Evolutionary conservation across 441 rosid genomes (phyloP).

Genomic region (Kokia cookei): DNA sequence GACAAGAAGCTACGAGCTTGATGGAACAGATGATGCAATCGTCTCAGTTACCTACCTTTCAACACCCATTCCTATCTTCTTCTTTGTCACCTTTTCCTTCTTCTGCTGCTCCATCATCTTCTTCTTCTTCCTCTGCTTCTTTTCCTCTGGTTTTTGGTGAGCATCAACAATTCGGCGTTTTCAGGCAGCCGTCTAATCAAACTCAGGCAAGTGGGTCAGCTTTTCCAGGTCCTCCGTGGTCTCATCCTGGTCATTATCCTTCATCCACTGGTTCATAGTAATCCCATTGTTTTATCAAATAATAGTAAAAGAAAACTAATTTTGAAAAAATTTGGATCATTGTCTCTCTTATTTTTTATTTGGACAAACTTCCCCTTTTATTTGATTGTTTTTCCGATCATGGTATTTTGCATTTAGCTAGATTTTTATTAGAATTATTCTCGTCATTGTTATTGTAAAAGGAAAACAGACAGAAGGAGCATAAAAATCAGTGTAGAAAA

Average conservation of each 20-base stretch:
- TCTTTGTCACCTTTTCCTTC: slow-evolving; percentile 13
- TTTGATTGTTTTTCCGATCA: not conserved
- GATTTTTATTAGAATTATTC: not conserved
- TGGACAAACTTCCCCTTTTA: not conserved
- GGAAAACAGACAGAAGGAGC: not conserved
- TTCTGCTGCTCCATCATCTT: not conserved
- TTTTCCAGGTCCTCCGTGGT: slow-evolving; percentile 31
- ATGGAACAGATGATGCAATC: slow-evolving; percentile 26
- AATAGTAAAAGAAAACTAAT: not conserved
- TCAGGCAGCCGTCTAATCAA: slow-evolving; percentile 25
- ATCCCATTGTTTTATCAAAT: not conserved
- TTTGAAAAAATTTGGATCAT: not conserved
- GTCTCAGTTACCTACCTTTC: slow-evolving; percentile 4
- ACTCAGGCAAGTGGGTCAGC: slow-evolving; percentile 23
- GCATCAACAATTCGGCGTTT: slow-evolving; percentile 32
- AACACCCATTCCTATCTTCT: slow-evolving; percentile 7
- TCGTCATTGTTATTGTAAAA: not conserved
- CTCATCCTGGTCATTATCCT: slow-evolving; percentile 38
- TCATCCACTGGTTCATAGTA: slow-evolving; percentile 25
- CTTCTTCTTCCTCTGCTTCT: slow-evolving; percentile 13
- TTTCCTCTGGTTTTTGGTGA: slow-evolving; percentile 18
- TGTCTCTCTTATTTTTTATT: not conserved
- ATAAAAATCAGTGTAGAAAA: not conserved
- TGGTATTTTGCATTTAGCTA: slow-evolving; percentile 7
- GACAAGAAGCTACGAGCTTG: slow-evolving; percentile 14